phyloP scores from a whole-genome alignment of 169 alveolate species.

The Cryptosporidium andersoni region DNA sequence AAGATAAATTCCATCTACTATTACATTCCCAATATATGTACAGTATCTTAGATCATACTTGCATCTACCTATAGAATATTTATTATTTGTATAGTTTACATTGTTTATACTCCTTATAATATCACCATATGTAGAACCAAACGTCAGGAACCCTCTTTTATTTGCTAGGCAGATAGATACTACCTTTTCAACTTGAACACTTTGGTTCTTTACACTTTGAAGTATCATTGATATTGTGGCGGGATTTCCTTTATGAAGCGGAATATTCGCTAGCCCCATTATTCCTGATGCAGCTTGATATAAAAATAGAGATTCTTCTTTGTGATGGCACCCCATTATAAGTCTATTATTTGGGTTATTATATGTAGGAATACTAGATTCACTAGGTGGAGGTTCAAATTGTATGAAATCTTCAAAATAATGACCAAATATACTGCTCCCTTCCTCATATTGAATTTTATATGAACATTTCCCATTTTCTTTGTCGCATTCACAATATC shows the following conservation, averaged over 20 bases:
- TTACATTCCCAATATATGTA: conserved; percentile 9
- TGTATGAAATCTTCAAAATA: conserved; percentile 73
- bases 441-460: conserved; percentile 74
- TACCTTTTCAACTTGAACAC: background rate
- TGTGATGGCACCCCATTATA: conserved; percentile 73
- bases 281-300: conserved; percentile 77
- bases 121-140: conserved; percentile 15
- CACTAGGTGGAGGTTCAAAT: conserved; percentile 8
- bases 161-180: conserved; percentile 23
- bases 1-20: background rate
- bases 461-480: conserved; percentile 70
- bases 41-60: conserved; percentile 47
- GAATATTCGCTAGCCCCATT: conserved; percentile 71
- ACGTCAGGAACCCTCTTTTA: conserved; percentile 25
- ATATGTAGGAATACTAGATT: background rate
- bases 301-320: conserved; percentile 72
- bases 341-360: background rate
- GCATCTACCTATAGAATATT: conserved; percentile 12
- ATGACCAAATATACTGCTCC: conserved; percentile 75
- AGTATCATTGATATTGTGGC: background rate
- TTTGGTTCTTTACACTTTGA: background rate
- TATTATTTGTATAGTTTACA: background rate
- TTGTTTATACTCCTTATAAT: background rate
- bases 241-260: background rate
- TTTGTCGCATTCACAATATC: background rate